These are phyloP conservation scores for Gleditsia sinensis DNA, from an alignment of 306 rosid genomes.

Conservation along the genomic window DNA sequence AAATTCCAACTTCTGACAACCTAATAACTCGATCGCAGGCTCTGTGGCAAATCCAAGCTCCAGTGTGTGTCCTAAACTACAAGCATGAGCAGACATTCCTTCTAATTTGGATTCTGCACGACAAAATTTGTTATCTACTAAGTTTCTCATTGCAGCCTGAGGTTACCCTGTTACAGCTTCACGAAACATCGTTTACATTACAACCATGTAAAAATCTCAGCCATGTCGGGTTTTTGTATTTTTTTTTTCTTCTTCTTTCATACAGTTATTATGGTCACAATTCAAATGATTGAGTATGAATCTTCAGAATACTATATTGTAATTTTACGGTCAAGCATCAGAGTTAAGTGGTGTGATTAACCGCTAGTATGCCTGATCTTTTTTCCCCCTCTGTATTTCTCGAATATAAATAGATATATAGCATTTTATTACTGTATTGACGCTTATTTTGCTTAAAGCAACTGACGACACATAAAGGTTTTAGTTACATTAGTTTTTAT, in stretches of 20 bases:
- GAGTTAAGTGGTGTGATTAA: neutral
- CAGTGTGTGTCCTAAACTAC: slow-evolving; percentile 67
- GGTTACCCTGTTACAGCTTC: neutral
- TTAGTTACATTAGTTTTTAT: too few species aligned
- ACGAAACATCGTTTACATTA: neutral
- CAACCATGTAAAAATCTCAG: neutral
- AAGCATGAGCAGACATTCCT: slow-evolving; percentile 49
- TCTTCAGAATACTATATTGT: neutral
- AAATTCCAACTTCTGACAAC: slow-evolving; percentile 28
- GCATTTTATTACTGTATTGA: neutral
- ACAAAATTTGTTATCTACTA: neutral
- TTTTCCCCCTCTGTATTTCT: neutral
- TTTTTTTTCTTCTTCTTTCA: neutral
- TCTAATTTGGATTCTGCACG: neutral
- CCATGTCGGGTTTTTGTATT: neutral
- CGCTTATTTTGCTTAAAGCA: neutral
- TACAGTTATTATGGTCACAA: neutral
- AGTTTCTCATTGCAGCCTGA: neutral
- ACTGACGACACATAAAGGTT: neutral
- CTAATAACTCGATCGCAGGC: slow-evolving; percentile 53
- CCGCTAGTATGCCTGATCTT: neutral
- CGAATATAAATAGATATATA: neutral
- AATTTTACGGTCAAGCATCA: neutral
- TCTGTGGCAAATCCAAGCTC: slow-evolving; percentile 65
- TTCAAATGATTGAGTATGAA: neutral